phyloP scores from a whole-genome alignment of 805 yeast species.

The Candida lessepsii region DNA sequence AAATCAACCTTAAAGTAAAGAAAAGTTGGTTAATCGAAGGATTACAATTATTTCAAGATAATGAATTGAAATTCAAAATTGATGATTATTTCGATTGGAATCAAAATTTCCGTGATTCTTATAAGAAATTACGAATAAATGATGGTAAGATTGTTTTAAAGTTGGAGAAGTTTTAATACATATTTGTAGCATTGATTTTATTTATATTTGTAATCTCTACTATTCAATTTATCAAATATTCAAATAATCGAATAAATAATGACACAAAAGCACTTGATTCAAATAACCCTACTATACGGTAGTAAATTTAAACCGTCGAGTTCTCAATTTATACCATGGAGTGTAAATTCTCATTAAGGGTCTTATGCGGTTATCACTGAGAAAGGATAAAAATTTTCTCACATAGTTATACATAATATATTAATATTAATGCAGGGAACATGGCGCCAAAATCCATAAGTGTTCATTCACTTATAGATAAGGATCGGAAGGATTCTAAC shows the following conservation, averaged over 20 bases:
- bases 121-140: conserved; percentile 23
- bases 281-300: too few species aligned
- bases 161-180: conserved; percentile 38
- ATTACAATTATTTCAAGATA: conserved; percentile 23
- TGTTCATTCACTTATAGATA: conserved; percentile 41
- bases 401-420: conserved; percentile 1
- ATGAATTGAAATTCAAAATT: conserved; percentile 30
- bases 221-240: too few species aligned
- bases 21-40: conserved; percentile 37
- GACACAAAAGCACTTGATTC: too few species aligned
- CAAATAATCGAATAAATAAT: too few species aligned
- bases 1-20: conserved; percentile 25
- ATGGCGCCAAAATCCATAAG: conserved; percentile 31
- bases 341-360: not conserved
- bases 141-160: conserved; percentile 36
- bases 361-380: conserved; percentile 2
- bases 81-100: conserved; percentile 40
- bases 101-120: conserved; percentile 27
- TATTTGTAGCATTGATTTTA: too few species aligned
- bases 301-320: too few species aligned
- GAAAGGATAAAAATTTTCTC: conserved; percentile 6
- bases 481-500: conserved; percentile 13
- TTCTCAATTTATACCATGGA: not conserved
- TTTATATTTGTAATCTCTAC: too few species aligned
- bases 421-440: not conserved